These are phyloP conservation scores for Buxus sempervirens DNA, from an alignment of 164 flowering plant genomes.

Conservation along the genomic window DNA sequence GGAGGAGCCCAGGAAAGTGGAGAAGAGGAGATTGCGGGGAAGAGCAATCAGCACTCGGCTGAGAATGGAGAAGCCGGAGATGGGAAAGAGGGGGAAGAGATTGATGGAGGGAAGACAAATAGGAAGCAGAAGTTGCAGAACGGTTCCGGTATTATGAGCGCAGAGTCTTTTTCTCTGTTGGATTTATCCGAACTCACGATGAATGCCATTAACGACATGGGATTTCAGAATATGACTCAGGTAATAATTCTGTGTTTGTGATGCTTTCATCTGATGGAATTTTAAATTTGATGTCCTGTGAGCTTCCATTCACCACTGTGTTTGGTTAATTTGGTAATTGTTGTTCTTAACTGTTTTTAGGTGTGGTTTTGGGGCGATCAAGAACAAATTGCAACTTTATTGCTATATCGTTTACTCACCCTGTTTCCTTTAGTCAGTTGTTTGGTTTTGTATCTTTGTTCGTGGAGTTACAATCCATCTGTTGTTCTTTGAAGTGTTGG, in stretches of 20 bases:
- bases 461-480: no score
- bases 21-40: constrained; percentile 10
- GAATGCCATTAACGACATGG: constrained; percentile 70
- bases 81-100: constrained; percentile 11
- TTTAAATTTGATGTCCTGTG: background rate
- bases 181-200: constrained; percentile 62
- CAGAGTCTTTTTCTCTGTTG: constrained; percentile 44
- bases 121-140: constrained; percentile 14
- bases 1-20: no score
- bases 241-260: constrained; percentile 26
- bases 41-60: background rate
- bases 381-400: no score
- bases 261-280: background rate
- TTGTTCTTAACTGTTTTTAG: no score
- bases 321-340: background rate
- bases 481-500: no score
- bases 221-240: constrained; percentile 82
- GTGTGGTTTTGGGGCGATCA: no score
- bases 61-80: constrained; percentile 7
- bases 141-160: constrained; percentile 80
- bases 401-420: no score
- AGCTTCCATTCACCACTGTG: background rate
- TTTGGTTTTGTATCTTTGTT: no score
- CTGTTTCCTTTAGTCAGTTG: no score
- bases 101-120: constrained; percentile 14